Evolutionary conservation across 2,329 filamentous ascomycete genomes (phyloP), one percentile per base, ranked within the genome.

Genomic region (Alternaria brassicicola): DNA sequence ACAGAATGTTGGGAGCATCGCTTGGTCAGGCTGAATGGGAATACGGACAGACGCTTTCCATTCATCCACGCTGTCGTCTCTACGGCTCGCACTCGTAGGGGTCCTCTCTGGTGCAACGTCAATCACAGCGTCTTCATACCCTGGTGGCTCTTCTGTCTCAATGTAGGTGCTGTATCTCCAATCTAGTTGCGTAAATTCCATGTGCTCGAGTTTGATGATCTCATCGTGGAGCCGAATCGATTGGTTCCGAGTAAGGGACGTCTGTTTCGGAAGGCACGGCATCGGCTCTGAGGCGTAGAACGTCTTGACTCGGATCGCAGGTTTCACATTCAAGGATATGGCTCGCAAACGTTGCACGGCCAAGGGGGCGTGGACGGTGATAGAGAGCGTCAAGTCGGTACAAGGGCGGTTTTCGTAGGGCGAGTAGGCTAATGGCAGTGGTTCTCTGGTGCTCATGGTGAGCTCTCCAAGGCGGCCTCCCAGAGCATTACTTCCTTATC

Each of bases 401-500:
- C 38, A 58, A 53, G 48, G 15, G 23, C 19, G 35, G 26, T 30
- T 17, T 47, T 31, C 17, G 33, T 52, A 52, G 26, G 49, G 31
- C 42, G 49, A 53, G 49, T 53, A 58, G 28, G 55, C 55, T 31
- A 58, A 25, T 41, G 55, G 41, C 30, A 48, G 55, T 41, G 55
- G 55, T 48, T 58, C 55, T 33, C 42, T 33, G 39, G 49, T 58
- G 49, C 13, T 38, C 19, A 58, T 58, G 17, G 17, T 39, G 42
- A 58, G 41, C 13, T 31, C 26, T 48, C 49, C 55, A 54, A 58
- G 48, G 19, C 41, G 55, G 50, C 41, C 49, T 41, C 55, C 49
- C 43, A 58, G 49, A 17, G 42, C 42, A 58, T 58, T 58, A 48
- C 55, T 58, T 58, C 49, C 49, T 53, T 31, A 49, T 53, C n/a